These are phyloP conservation scores for Aspergillus cavernicola DNA, from an alignment of 495 filamentous ascomycete species.

Conservation along the genomic window DNA sequence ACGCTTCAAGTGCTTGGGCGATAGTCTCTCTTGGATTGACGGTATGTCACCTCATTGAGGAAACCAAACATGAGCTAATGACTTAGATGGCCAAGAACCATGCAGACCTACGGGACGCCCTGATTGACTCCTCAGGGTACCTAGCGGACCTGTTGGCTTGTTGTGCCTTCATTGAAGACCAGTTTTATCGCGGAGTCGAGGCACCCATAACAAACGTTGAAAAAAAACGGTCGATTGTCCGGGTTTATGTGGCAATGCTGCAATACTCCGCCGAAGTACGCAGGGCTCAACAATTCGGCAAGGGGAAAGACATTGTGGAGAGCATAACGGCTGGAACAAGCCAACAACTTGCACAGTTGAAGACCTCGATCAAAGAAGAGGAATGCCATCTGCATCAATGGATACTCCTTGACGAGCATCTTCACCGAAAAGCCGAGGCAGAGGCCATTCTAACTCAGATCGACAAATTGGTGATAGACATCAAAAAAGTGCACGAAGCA, in stretches of 20 bases:
- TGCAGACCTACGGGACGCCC: constrained; percentile 2
- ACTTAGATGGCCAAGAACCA: constrained; percentile 11
- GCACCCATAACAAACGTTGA: background rate
- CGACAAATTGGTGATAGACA: constrained; percentile 1
- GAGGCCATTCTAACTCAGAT: constrained; percentile 5
- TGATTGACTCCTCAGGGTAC: constrained; percentile 7
- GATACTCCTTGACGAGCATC: constrained; percentile 3
- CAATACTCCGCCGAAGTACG: constrained; percentile 5
- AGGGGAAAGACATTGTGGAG: constrained; percentile 1
- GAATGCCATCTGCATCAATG: background rate
- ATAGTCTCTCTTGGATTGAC: constrained; percentile 1
- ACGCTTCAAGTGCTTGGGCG: background rate
- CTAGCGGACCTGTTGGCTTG: constrained; percentile 5
- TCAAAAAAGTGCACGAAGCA: background rate
- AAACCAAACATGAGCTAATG: background rate
- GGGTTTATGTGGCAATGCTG: constrained; percentile 8
- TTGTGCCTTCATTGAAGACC: constrained; percentile 7
- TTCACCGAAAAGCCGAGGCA: constrained; percentile 1
- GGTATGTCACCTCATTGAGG: background rate
- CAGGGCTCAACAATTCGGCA: background rate
- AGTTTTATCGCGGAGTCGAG: background rate
- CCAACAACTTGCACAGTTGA: constrained; percentile 1
- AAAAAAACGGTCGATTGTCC: constrained; percentile 2
- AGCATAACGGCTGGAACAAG: constrained; percentile 1
- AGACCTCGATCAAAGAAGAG: constrained; percentile 4